Evolutionary conservation across 2,329 filamentous ascomycete species (phyloP).

Genomic region (Dendrostoma leiphaemia): DNA sequence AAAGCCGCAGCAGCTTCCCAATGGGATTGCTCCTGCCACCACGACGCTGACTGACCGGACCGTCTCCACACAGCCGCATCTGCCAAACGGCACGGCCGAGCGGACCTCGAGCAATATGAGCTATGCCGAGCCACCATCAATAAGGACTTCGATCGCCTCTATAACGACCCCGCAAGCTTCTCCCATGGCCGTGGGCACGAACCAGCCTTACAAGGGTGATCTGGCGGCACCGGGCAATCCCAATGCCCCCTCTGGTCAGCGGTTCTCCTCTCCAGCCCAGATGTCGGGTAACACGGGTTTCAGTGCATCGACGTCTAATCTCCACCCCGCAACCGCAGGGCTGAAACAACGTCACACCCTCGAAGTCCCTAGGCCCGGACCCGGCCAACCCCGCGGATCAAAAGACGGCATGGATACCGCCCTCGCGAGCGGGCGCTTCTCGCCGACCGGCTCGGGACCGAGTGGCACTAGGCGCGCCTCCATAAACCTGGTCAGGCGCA

Average conservation of each 20-base stretch:
- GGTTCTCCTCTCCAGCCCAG: conserved; percentile 64
- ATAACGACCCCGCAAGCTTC: conserved; percentile 29
- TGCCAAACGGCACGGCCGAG: conserved; percentile 21
- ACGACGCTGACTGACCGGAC: conserved; percentile 28
- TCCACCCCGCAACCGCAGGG: conserved; percentile 53
- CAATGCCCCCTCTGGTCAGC: conserved; percentile 39
- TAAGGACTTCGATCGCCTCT: conserved; percentile 33
- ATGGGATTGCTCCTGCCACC: conserved; percentile 21
- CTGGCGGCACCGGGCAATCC: conserved; percentile 21
- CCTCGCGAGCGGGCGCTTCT: conserved; percentile 77
- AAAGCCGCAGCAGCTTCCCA: conserved; percentile 25
- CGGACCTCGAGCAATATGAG: conserved; percentile 27
- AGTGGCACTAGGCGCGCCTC: conserved; percentile 71
- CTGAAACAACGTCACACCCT: conserved; percentile 84
- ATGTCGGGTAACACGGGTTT: conserved; percentile 40
- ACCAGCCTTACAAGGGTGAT: conserved; percentile 26
- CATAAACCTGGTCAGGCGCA: conserved; percentile 75
- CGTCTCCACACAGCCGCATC: conserved; percentile 13
- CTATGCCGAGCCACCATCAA: conserved; percentile 28
- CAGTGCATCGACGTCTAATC: conserved; percentile 41
- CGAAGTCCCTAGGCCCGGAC: conserved; percentile 73
- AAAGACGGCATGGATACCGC: conserved; percentile 68
- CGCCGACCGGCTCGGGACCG: conserved; percentile 56
- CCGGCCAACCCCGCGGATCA: conserved; percentile 63
- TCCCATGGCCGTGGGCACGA: conserved; percentile 30